These are phyloP conservation scores for Colletotrichum orchidophilum DNA, from an alignment of 2,329 filamentous ascomycete species.

Conservation along the genomic window DNA sequence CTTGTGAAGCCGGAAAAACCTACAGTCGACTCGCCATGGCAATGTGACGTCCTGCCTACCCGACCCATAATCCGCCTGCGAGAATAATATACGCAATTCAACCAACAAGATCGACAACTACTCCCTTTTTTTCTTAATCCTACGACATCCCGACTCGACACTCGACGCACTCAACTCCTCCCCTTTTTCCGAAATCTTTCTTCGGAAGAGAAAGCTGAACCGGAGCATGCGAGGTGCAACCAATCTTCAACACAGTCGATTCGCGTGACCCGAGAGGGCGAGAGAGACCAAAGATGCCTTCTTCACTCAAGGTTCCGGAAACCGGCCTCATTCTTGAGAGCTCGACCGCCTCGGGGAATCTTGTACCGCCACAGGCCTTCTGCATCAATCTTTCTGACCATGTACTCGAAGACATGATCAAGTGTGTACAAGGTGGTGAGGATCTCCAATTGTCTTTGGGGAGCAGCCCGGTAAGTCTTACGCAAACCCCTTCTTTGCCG, in stretches of 20 bases:
- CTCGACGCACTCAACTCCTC: neutral
- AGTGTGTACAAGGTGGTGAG: conserved; percentile 65
- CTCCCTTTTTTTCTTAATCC: neutral
- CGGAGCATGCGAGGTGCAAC: conserved; percentile 30
- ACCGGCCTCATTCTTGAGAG: conserved; percentile 66
- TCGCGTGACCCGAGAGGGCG: conserved; percentile 13
- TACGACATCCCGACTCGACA: neutral
- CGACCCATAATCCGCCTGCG: conserved; percentile 28
- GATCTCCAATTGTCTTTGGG: conserved; percentile 67
- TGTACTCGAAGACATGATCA: conserved; percentile 71
- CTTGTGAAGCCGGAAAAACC: conserved; percentile 13
- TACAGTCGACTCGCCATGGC: conserved; percentile 18
- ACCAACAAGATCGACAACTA: neutral
- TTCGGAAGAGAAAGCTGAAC: neutral
- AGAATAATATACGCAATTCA: conserved; percentile 26
- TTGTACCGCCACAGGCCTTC: conserved; percentile 64
- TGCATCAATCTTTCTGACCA: conserved; percentile 65
- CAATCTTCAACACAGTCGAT: conserved; percentile 7
- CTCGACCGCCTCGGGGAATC: conserved; percentile 50
- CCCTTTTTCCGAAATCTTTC: neutral
- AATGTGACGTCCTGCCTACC: conserved; percentile 33
- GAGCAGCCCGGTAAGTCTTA: conserved; percentile 64
- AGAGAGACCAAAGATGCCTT: conserved; percentile 52
- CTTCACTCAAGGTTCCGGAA: conserved; percentile 63
- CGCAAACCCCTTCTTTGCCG: neutral